Evolutionary conservation across 805 yeast species (phyloP).

Genomic region (Candida palmyrensis): DNA sequence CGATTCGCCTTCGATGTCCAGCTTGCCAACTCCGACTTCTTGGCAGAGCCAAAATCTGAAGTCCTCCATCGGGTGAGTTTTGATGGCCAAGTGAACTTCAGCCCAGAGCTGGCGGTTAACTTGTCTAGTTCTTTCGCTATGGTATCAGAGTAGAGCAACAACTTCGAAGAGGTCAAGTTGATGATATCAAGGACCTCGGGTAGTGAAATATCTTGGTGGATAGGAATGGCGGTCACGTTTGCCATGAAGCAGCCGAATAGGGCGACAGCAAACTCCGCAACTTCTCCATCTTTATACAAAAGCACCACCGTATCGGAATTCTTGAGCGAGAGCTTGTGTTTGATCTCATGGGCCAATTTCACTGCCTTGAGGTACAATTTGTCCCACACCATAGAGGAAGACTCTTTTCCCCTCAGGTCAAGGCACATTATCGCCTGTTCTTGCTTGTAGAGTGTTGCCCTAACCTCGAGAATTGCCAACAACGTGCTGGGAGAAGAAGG

Average conservation of each 20-base stretch:
- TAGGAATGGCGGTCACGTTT: slow-evolving; percentile 92
- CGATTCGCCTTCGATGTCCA: slow-evolving; percentile 18
- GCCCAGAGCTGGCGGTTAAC: slow-evolving; percentile 30
- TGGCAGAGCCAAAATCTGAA: slow-evolving; percentile 71
- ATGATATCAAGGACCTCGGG: slow-evolving; percentile 70
- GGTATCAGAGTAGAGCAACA: slow-evolving; percentile 76
- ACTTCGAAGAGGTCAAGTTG: slow-evolving; percentile 66
- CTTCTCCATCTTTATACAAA: slow-evolving; percentile 78
- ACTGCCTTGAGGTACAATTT: slow-evolving; percentile 78
- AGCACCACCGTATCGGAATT: slow-evolving; percentile 81
- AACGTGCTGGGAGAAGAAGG: slow-evolving; percentile 43
- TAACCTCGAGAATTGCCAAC: slow-evolving; percentile 63
- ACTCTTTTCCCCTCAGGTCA: slow-evolving; percentile 79
- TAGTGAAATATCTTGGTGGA: slow-evolving; percentile 66
- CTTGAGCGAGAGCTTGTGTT: slow-evolving; percentile 65
- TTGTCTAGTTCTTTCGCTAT: slow-evolving; percentile 73
- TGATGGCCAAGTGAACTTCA: slow-evolving; percentile 62
- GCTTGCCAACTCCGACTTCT: slow-evolving; percentile 26
- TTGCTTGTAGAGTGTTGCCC: slow-evolving; percentile 58
- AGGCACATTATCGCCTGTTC: slow-evolving; percentile 70
- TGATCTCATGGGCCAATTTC: slow-evolving; percentile 79
- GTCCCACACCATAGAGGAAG: slow-evolving; percentile 79
- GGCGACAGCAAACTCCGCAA: slow-evolving; percentile 81
- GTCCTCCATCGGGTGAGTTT: slow-evolving; percentile 78
- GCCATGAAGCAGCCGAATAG: slow-evolving; percentile 89